A percentile compares a stretch with the other conserved stretches of the same genome.
These are phyloP conservation scores for Brasilioporus rufonigricans DNA, from an alignment of 768 basidiomycete genomes.

Conservation along the genomic window DNA sequence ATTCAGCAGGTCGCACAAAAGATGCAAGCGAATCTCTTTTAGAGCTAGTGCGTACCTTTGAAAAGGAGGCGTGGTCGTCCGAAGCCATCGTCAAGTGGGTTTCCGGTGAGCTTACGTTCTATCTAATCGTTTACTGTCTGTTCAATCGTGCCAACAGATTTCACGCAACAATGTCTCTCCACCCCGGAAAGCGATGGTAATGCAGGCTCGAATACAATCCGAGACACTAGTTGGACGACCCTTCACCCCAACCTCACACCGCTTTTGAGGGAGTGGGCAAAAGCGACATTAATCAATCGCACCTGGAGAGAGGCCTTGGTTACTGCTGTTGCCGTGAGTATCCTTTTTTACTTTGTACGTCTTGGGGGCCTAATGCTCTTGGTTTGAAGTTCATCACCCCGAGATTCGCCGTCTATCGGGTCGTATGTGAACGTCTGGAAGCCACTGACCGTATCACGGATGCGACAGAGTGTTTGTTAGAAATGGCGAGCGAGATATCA, in stretches of 20 bases:
- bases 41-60: neutral
- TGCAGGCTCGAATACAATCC: neutral
- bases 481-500: neutral
- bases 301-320: neutral
- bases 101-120: neutral
- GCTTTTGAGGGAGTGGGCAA: neutral
- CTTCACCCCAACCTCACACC: neutral
- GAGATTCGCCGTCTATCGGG: neutral
- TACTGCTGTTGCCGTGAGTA: neutral
- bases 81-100: neutral
- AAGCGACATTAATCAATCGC: neutral
- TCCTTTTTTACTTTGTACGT: neutral
- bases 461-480: neutral
- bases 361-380: neutral
- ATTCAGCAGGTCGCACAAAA: neutral
- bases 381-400: neutral
- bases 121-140: neutral
- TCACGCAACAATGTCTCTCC: neutral
- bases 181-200: neutral
- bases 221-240: neutral
- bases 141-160: neutral
- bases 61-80: too few relatives aligned
- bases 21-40: neutral
- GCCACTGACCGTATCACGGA: neutral
- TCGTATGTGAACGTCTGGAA: neutral